Conservation (phyloP, 2,329 filamentous ascomycete genomes). For the Diaporthe nobilis region DNA sequence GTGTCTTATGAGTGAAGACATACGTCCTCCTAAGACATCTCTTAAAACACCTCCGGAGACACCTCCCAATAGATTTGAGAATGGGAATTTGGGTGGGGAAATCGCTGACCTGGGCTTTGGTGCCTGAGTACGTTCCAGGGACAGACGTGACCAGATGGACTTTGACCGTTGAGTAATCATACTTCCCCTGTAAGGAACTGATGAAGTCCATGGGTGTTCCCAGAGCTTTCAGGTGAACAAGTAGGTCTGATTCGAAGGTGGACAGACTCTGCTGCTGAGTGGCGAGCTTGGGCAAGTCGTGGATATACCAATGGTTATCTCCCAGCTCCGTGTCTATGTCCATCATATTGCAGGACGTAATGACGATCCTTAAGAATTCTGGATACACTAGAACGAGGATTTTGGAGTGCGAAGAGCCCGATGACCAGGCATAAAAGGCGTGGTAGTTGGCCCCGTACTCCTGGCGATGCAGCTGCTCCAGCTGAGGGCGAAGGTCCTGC, state of each 20-base stretch:
- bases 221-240: conserved; percentile 44
- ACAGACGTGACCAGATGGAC: conserved; percentile 46
- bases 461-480: conserved; percentile 41
- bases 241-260: conserved; percentile 44
- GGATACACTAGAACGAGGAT: conserved; percentile 46
- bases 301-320: conserved; percentile 49
- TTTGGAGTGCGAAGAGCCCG: conserved; percentile 46
- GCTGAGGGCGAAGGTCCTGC: conserved; percentile 38
- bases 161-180: conserved; percentile 46
- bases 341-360: conserved; percentile 50
- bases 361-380: conserved; percentile 45
- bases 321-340: conserved; percentile 45
- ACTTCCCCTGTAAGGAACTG: conserved; percentile 44
- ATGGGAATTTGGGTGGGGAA: too few species aligned
- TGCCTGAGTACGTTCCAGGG: conserved; percentile 43
- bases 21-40: too few species aligned
- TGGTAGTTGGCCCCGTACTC: conserved; percentile 45
- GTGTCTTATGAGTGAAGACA: too few species aligned
- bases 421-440: conserved; percentile 45
- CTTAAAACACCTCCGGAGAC: too few species aligned
- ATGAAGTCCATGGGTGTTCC: conserved; percentile 44
- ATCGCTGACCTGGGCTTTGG: conserved; percentile 38
- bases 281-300: conserved; percentile 44
- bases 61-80: too few species aligned
- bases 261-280: not conserved